These are phyloP conservation scores for Elaeis oleifera DNA, from an alignment of 202 grass and related monocot species.

Conservation along the genomic window DNA sequence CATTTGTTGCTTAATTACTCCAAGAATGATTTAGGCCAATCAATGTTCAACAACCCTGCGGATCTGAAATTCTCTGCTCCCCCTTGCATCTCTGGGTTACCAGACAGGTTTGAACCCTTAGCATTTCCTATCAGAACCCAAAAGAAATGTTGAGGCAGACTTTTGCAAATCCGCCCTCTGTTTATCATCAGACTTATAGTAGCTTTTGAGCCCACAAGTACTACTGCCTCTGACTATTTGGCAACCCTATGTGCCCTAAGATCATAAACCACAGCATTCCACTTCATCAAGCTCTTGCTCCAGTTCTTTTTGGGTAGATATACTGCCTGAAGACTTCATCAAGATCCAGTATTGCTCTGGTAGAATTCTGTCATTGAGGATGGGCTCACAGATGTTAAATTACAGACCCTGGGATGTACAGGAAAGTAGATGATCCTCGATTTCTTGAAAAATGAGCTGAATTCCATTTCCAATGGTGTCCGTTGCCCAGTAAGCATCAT, in stretches of 20 bases:
- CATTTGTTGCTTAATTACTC: no score
- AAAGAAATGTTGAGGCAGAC: slow-evolving; percentile 23
- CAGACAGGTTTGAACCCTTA: slow-evolving; percentile 8
- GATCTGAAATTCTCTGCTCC: no score
- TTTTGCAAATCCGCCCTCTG: slow-evolving; percentile 1
- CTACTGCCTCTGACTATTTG: slow-evolving; percentile 22
- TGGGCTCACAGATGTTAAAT: not conserved
- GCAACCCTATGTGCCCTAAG: no score
- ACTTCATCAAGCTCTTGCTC: not conserved
- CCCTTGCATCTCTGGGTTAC: no score
- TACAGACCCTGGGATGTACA: not conserved
- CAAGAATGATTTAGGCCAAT: no score
- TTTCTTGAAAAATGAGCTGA: not conserved
- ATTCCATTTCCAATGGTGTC: not conserved
- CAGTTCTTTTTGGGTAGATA: slow-evolving; percentile 10
- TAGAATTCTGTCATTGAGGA: not conserved
- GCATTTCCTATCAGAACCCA: slow-evolving; percentile 17
- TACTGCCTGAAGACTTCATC: slow-evolving; percentile 30
- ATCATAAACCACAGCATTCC: no score
- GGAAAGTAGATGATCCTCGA: not conserved
- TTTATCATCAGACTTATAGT: slow-evolving; percentile 17
- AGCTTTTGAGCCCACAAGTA: slow-evolving; percentile 32
- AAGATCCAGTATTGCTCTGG: slow-evolving; percentile 1
- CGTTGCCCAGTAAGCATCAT: not conserved
- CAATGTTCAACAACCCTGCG: no score